These are phyloP conservation scores for Massospora cicadina DNA, from an alignment of 371 early-diverging fungal genomes.

Conservation along the genomic window DNA sequence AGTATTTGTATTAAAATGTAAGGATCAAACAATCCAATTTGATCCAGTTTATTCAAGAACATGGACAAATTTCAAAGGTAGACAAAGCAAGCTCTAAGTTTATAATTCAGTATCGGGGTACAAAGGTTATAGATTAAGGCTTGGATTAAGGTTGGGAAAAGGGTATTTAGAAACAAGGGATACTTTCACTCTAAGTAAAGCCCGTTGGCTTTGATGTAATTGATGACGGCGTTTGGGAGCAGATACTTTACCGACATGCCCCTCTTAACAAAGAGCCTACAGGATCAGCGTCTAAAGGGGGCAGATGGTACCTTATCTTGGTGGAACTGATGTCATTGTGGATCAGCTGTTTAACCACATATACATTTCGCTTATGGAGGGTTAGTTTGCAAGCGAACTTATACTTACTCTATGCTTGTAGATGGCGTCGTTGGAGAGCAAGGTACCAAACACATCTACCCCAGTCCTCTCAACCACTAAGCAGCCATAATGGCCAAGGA, in stretches of 20 bases:
- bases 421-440: constrained; percentile 76
- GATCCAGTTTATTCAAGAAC: too few relatives aligned
- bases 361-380: constrained; percentile 53
- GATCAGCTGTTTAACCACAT: constrained; percentile 84
- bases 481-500: constrained; percentile 85
- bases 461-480: constrained; percentile 90
- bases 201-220: constrained; percentile 63
- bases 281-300: not conserved
- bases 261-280: constrained; percentile 77
- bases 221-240: constrained; percentile 79
- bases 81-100: too few relatives aligned
- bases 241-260: constrained; percentile 91
- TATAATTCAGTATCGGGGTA: too few relatives aligned
- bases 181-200: constrained; percentile 40
- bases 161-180: too few relatives aligned
- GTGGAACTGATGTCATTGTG: constrained; percentile 93
- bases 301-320: constrained; percentile 48
- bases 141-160: too few relatives aligned
- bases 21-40: too few relatives aligned
- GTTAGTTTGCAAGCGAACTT: not conserved
- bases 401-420: constrained; percentile 59
- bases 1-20: too few relatives aligned
- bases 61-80: too few relatives aligned
- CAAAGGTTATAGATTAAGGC: too few relatives aligned
- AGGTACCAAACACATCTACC: constrained; percentile 78